phyloP scores from a whole-genome alignment of 805 yeast species.

The Tetrapisispora nanseiensis region DNA sequence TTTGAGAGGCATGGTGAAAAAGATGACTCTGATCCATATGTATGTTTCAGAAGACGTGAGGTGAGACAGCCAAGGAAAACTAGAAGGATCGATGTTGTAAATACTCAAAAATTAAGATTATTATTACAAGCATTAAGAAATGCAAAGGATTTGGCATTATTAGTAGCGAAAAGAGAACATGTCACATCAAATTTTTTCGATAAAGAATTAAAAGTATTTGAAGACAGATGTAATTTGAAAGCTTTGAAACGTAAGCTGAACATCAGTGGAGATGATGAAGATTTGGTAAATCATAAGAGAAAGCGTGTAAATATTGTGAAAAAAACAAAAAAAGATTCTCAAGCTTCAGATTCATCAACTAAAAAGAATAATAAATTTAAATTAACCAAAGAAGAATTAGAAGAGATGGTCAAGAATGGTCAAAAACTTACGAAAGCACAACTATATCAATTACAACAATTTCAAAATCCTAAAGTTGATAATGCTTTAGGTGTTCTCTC shows the following conservation, averaged over 20 bases:
- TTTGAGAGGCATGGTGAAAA: conserved; percentile 83
- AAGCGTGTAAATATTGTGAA: conserved; percentile 30
- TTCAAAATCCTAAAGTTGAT: conserved; percentile 11
- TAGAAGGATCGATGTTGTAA: conserved; percentile 84
- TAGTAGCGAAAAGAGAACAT: conserved; percentile 65
- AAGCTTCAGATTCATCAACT: conserved; percentile 16
- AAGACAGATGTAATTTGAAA: conserved; percentile 63
- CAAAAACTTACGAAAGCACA: conserved; percentile 20
- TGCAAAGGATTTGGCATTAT: conserved; percentile 57
- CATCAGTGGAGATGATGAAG: conserved; percentile 77
- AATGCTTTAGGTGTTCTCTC: conserved; percentile 1
- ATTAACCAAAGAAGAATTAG: conserved; percentile 14
- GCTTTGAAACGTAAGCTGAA: conserved; percentile 63
- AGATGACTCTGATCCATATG: conserved; percentile 90
- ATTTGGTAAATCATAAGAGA: conserved; percentile 66
- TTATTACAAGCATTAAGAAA: conserved; percentile 68
- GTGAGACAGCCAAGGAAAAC: conserved; percentile 93
- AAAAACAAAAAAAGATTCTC: conserved; percentile 12
- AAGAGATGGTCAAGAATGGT: conserved; percentile 13
- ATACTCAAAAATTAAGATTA: conserved; percentile 70
- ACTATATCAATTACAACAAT: conserved; percentile 14
- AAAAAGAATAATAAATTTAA: conserved; percentile 10
- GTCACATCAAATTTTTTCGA: conserved; percentile 42
- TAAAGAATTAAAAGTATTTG: conserved; percentile 58
- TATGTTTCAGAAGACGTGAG: conserved; percentile 91